phyloP scores from a whole-genome alignment of 306 rosid genomes.

The Castanea sativa region DNA sequence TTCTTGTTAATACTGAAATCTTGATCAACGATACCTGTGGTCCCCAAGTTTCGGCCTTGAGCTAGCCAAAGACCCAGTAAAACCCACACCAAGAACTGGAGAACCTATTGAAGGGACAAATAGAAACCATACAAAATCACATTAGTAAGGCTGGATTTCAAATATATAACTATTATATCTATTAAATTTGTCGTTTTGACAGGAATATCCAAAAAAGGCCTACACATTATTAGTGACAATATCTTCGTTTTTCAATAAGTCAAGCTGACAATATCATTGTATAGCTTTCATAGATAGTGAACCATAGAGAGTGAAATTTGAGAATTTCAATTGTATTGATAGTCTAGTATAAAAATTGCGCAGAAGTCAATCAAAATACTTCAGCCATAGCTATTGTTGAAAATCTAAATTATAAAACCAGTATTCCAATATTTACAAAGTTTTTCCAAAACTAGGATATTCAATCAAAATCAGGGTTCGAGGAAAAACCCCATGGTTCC shows the following conservation, averaged over 20 bases:
- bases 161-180: neutral
- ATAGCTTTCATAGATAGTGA: neutral
- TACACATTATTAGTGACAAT: neutral
- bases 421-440: neutral
- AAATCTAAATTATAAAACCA: neutral
- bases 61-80: conserved; percentile 76
- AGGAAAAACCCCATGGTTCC: too few relatives aligned
- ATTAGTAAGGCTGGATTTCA: too few relatives aligned
- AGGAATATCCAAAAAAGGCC: neutral
- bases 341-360: neutral
- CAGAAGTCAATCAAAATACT: neutral
- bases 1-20: conserved; percentile 5
- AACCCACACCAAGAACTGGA: conserved; percentile 88
- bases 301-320: neutral
- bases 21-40: conserved; percentile 58
- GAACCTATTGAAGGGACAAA: conserved; percentile 49
- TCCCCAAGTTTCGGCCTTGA: conserved; percentile 69
- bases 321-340: neutral
- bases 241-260: too few relatives aligned
- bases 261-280: neutral
- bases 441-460: neutral
- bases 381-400: neutral
- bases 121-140: conserved; percentile 10
- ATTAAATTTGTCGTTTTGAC: neutral
- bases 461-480: too few relatives aligned